Percentiles rank a stretch among this genome's conserved stretches.
These are phyloP conservation scores for Solioccasus polychromus DNA, from an alignment of 768 basidiomycete species.

Conservation along the genomic window DNA sequence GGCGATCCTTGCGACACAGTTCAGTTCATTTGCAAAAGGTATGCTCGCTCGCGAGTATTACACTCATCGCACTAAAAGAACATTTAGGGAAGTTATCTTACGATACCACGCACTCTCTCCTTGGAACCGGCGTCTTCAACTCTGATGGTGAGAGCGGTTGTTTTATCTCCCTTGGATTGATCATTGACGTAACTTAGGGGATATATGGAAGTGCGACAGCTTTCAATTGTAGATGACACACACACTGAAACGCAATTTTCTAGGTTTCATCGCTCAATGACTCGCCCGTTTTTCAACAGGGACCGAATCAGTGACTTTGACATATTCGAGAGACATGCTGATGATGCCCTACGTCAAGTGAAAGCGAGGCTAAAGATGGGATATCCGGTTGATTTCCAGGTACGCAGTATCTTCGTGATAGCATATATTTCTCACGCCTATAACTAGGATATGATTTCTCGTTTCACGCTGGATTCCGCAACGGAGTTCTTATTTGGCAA, in stretches of 20 bases:
- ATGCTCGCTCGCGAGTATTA: conserved; percentile 2
- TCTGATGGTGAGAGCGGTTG: conserved; percentile 40
- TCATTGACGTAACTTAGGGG: conserved; percentile 32
- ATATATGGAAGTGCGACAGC: conserved; percentile 54
- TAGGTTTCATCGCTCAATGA: conserved; percentile 59
- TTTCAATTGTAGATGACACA: neutral
- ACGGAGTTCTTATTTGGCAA: conserved; percentile 56
- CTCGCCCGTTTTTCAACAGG: conserved; percentile 58
- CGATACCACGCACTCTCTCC: conserved; percentile 28
- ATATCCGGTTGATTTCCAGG: conserved; percentile 57
- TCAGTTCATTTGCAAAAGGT: conserved; percentile 42
- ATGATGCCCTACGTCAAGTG: conserved; percentile 44
- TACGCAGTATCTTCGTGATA: conserved; percentile 11
- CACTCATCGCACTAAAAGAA: conserved; percentile 20
- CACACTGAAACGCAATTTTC: neutral
- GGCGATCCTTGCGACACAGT: conserved; percentile 45
- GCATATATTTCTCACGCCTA: neutral
- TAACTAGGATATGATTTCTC: conserved; percentile 47
- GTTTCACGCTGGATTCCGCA: conserved; percentile 60
- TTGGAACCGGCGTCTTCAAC: conserved; percentile 62
- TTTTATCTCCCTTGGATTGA: neutral
- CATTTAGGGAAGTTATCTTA: conserved; percentile 14
- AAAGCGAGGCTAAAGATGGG: conserved; percentile 43
- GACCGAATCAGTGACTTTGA: conserved; percentile 55
- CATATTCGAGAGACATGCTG: conserved; percentile 50